Conservation (phyloP, 2,329 filamentous ascomycete species). For the Talaromyces albobiverticillius region DNA sequence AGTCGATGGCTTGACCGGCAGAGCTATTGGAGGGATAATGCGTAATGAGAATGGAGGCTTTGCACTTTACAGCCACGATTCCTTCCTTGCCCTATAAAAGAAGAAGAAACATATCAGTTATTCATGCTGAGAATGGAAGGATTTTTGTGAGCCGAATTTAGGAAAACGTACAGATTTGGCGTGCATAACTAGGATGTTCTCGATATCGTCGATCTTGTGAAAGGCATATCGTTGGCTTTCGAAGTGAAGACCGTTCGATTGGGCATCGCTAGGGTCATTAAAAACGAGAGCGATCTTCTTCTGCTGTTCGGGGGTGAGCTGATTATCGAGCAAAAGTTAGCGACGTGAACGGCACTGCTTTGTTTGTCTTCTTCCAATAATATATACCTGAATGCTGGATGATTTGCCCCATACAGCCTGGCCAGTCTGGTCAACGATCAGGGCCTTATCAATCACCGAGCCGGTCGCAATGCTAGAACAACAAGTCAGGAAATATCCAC, state of each 20-base stretch:
- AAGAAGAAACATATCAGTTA: conserved; percentile 7
- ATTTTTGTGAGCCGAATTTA: too few species aligned
- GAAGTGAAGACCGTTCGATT: not conserved
- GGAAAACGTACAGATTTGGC: conserved; percentile 8
- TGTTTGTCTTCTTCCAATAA: not conserved
- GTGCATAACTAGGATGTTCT: conserved; percentile 13
- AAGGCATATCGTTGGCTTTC: conserved; percentile 60
- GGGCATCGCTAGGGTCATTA: conserved; percentile 41
- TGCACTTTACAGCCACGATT: conserved; percentile 79
- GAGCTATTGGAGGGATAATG: conserved; percentile 75
- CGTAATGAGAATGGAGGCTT: conserved; percentile 80
- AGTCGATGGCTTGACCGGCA: conserved; percentile 72
- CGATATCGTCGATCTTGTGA: conserved; percentile 11
- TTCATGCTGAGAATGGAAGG: too few species aligned
- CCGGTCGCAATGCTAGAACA: conserved; percentile 69
- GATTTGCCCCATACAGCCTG: conserved; percentile 76
- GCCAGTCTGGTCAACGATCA: conserved; percentile 77
- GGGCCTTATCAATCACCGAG: conserved; percentile 77
- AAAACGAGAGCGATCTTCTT: conserved; percentile 51
- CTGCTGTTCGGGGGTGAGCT: conserved; percentile 56
- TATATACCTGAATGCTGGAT: conserved; percentile 69
- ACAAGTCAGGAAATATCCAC: not conserved
- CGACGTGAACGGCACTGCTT: not conserved
- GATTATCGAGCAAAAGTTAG: not conserved
- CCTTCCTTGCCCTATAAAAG: conserved; percentile 69